Conservation (phyloP, 805 yeast species). For the Candida oleophila region DNA sequence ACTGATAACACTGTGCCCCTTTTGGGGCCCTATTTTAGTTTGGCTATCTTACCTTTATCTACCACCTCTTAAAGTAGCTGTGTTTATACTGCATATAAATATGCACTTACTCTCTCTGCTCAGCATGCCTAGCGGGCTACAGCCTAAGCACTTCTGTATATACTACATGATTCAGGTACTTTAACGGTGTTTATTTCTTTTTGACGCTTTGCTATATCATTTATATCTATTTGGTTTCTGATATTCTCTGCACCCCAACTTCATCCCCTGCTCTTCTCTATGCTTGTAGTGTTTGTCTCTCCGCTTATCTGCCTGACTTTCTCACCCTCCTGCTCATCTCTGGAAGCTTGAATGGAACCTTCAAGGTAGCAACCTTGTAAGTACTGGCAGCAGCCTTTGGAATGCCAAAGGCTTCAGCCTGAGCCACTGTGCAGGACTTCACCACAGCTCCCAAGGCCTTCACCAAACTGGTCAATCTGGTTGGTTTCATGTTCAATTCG, state of each 20-base stretch:
- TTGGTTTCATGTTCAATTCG: constrained; percentile 79
- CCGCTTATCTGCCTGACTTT: constrained; percentile 42
- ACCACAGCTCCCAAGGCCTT: constrained; percentile 80
- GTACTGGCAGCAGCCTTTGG: constrained; percentile 58
- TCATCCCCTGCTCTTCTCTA: neutral
- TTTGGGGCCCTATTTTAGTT: too few relatives aligned
- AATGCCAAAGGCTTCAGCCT: constrained; percentile 71
- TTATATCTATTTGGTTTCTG: neutral
- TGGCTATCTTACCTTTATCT: too few relatives aligned
- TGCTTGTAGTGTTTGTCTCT: neutral
- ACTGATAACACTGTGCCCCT: too few relatives aligned
- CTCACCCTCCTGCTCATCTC: constrained; percentile 70
- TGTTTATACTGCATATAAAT: too few relatives aligned
- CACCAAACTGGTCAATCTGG: constrained; percentile 64
- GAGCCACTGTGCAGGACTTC: constrained; percentile 68
- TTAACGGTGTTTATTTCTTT: too few relatives aligned
- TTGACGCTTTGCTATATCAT: too few relatives aligned
- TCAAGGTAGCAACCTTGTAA: constrained; percentile 78
- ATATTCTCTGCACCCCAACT: neutral
- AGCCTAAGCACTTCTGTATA: too few relatives aligned
- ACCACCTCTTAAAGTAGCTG: too few relatives aligned
- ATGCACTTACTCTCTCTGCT: too few relatives aligned
- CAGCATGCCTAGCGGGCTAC: too few relatives aligned
- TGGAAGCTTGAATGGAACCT: constrained; percentile 88
- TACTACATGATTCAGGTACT: too few relatives aligned